These are phyloP conservation scores for Penicillium sp. DNA, from an alignment of 2,329 filamentous ascomycete species.

Conservation along the genomic window DNA sequence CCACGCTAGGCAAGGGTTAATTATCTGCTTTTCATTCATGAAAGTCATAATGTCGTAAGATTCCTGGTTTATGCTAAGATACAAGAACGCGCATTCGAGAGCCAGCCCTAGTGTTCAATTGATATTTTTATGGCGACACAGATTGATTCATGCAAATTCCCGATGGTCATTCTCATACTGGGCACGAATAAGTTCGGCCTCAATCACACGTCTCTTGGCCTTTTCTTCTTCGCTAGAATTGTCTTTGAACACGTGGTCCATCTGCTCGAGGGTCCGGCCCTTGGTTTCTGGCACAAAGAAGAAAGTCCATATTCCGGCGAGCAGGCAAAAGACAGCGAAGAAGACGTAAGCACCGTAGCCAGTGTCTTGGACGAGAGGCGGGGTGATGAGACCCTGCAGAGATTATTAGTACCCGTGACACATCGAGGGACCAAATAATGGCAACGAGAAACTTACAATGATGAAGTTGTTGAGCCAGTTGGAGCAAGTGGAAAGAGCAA, in stretches of 20 bases:
- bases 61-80: not conserved
- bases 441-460: conserved; percentile 39
- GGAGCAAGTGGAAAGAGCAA: conserved; percentile 60
- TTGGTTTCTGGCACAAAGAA: conserved; percentile 58
- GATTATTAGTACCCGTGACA: conserved; percentile 13
- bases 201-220: conserved; percentile 30
- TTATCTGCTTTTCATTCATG: not conserved
- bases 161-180: conserved; percentile 10
- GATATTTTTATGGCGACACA: not conserved
- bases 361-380: conserved; percentile 59
- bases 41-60: not conserved
- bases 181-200: conserved; percentile 25
- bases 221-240: conserved; percentile 32
- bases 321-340: conserved; percentile 55
- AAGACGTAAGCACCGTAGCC: conserved; percentile 56
- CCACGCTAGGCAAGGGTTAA: not conserved
- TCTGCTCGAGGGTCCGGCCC: conserved; percentile 54
- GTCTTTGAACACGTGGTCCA: conserved; percentile 48
- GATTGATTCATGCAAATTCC: conserved; percentile 9
- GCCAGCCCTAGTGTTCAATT: not conserved
- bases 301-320: conserved; percentile 52
- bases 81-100: not conserved
- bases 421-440: not conserved
- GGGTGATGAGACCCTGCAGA: conserved; percentile 58
- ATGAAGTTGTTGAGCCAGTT: conserved; percentile 67